Conservation (phyloP, 495 filamentous ascomycete genomes). For the Xylaria longipes region DNA sequence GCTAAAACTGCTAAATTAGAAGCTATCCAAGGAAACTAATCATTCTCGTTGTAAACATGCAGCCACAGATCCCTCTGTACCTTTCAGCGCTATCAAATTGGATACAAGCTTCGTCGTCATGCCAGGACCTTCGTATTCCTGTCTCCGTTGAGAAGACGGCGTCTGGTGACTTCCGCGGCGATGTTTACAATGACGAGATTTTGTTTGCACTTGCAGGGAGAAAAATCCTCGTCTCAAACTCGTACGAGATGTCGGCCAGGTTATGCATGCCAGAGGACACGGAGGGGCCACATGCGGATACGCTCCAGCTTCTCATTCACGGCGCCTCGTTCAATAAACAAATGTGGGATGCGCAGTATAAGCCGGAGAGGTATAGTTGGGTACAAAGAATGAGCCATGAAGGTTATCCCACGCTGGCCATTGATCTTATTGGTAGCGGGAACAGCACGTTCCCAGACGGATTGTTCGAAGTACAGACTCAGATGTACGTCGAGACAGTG, state of each 20-base stretch:
- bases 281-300: conserved; percentile 24
- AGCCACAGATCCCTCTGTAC: background rate
- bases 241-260: conserved; percentile 24
- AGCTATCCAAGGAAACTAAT: no score
- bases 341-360: conserved; percentile 29
- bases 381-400: conserved; percentile 31
- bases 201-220: conserved; percentile 19
- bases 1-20: background rate
- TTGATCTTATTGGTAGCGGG: conserved; percentile 30
- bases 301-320: conserved; percentile 34
- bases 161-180: conserved; percentile 15
- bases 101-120: background rate
- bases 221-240: conserved; percentile 24
- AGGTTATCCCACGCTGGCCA: conserved; percentile 33
- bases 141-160: conserved; percentile 22
- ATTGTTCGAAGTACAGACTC: conserved; percentile 34
- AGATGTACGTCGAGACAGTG: conserved; percentile 37
- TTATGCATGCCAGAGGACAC: conserved; percentile 23
- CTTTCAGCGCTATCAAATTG: background rate
- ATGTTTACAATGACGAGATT: conserved; percentile 16
- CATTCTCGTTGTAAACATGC: background rate
- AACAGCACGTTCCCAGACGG: conserved; percentile 35
- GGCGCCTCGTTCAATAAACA: conserved; percentile 29
- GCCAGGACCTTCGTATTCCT: conserved; percentile 14
- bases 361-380: conserved; percentile 36